Evolutionary conservation across 176 grass and related monocot species (phyloP), one percentile per base, ranked within the genome.

Genomic region (Secale cereale): DNA sequence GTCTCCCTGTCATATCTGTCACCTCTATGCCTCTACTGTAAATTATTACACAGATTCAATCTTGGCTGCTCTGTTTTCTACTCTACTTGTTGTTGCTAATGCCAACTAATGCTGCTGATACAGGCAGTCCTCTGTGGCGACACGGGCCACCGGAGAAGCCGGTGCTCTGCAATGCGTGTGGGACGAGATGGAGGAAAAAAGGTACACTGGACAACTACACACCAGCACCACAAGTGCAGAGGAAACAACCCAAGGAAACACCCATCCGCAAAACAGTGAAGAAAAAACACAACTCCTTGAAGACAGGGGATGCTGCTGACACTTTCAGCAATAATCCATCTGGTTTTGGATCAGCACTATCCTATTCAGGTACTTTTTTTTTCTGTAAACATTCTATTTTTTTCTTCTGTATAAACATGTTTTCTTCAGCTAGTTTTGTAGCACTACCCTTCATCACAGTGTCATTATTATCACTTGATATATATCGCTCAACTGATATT

Each of bases 161-260:
- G 25, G 96, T 98, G 78, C 85, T 98, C 30, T 98, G 96, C 78
- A 98, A 98, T 94, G 96, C 96, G 43, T 98, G 96, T 78, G 96
- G 96, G 65, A 94, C 96, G 0, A 94, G 96, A 70, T 98, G 89
- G 91, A 89, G 93, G 81, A 98, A 88, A 5, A 98, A 95, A 32
- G 96, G 91, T 71, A 93, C 93, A 90, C 79, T 98, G 84, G 41
- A 43, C 41, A 98, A 98, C 78, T 98, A 98, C 67, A 95, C 89
- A 29, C 96, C 96, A 59, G 85, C 95, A 81, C 89, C 83, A 45
- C 87, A 92, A 74, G 90, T 43, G 33, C 85, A 84, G 28, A 88
- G 59, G 89, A 87, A 37, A 65, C 29, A 86, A 65, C 68, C 46
- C 60, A 97, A 90, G 83, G 86, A 86, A 91, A 92, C 39, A 30